Percentiles rank a stretch among this genome's conserved stretches.
phyloP scores from a whole-genome alignment of 139 green algal species.

The Penium margaritaceum region DNA sequence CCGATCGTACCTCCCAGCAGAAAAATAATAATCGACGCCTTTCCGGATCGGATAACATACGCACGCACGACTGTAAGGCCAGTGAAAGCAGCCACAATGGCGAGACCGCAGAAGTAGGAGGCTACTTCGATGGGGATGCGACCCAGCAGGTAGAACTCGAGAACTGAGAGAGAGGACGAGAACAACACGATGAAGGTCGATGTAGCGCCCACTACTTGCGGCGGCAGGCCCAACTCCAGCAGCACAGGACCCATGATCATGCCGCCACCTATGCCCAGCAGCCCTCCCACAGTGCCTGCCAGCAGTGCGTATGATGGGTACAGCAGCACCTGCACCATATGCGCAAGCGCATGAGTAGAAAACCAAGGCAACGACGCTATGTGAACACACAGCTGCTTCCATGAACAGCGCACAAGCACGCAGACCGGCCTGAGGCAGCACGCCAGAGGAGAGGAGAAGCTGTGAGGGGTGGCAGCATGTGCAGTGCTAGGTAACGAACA shows the following conservation, averaged over 20 bases:
- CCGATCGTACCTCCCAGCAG: constrained; percentile 9
- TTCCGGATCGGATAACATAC: constrained; percentile 9
- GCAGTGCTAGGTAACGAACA: too few species aligned
- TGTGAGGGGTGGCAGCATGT: too few species aligned
- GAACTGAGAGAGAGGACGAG: constrained; percentile 41
- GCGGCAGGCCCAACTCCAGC: constrained; percentile 32
- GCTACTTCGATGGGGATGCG: constrained; percentile 31
- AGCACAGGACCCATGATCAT: constrained; percentile 40
- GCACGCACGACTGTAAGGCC: constrained; percentile 18
- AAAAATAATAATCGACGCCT: constrained; percentile 28
- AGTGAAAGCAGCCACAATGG: constrained; percentile 6
- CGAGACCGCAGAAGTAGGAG: constrained; percentile 27
- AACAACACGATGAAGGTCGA: constrained; percentile 42
- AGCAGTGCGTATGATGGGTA: constrained; percentile 18
- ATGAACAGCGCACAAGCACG: too few species aligned
- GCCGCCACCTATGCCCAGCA: constrained; percentile 41
- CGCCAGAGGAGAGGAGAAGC: too few species aligned
- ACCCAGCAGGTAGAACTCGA: constrained; percentile 38
- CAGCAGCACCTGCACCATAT: background rate
- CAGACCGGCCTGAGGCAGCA: too few species aligned
- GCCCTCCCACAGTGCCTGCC: constrained; percentile 24
- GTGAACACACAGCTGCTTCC: too few species aligned
- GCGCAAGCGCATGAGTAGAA: too few species aligned
- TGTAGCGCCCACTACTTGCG: constrained; percentile 37
- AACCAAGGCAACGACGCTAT: too few species aligned